Evolutionary conservation across 2,329 filamentous ascomycete species (phyloP).

Genomic region (Raffaelea ambrosiae): DNA sequence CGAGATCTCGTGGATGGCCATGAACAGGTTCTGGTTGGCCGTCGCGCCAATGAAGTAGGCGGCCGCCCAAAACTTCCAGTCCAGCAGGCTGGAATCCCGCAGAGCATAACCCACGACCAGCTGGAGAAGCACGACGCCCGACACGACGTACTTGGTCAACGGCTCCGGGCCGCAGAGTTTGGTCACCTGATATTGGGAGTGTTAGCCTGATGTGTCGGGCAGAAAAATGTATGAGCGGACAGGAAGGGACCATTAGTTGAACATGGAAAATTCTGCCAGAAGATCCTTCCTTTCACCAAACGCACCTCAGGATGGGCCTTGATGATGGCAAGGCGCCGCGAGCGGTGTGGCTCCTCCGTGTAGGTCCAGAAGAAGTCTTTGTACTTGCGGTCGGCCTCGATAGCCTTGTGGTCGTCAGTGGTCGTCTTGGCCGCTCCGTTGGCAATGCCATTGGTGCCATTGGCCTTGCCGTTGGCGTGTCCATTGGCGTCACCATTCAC

Average conservation of each 20-base stretch:
- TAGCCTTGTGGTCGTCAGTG: constrained; percentile 21
- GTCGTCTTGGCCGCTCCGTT: constrained; percentile 1
- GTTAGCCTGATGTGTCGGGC: not conserved
- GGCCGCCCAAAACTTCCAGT: constrained; percentile 74
- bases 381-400: constrained; percentile 27
- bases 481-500: not conserved
- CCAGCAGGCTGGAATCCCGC: constrained; percentile 68
- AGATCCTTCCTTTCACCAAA: too few relatives aligned
- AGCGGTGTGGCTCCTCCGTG: constrained; percentile 93
- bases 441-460: not conserved
- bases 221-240: too few relatives aligned
- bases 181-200: constrained; percentile 56
- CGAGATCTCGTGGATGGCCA: constrained; percentile 97
- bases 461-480: not conserved
- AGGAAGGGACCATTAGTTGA: not conserved
- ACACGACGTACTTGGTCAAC: constrained; percentile 87
- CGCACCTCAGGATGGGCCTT: constrained; percentile 91
- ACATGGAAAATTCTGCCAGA: not conserved
- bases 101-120: constrained; percentile 69
- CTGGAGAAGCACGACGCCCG: constrained; percentile 76
- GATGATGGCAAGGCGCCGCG: constrained; percentile 85
- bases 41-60: constrained; percentile 91
- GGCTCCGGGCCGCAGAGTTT: constrained; percentile 96
- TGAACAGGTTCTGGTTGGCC: constrained; percentile 95
- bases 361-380: constrained; percentile 96